Base-by-base conservation (phyloP, 768 basidiomycete genomes). In the Calocybe cyanea region DNA sequence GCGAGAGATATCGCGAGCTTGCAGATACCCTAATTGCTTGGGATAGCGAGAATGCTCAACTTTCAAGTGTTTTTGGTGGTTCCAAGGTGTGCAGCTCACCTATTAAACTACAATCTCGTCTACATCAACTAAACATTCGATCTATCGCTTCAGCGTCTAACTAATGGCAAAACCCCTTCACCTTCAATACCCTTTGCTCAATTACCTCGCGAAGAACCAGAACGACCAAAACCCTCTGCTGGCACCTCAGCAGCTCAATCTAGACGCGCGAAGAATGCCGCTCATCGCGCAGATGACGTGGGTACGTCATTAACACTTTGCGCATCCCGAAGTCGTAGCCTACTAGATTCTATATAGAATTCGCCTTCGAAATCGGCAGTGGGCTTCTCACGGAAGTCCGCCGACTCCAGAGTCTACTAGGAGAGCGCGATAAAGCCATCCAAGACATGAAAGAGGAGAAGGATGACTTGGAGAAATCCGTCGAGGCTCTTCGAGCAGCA, bases 321-420 rank as follows among this genome's bases (percentile, higher is more conserved):
- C 35, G 45, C 52, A 39, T 48, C 51, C 56, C 50, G 39, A 13
- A 7, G n/a, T 43, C 50, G 42, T 50, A 48, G 43, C 45, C 41
- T 39, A 53, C 48, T 25, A n/a, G 33, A n/a, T 24, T 19, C 44
- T 52, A 55, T 58, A 60, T 69, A 88, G 95, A 96, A 71, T 97
- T 98, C 56, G 95, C 95, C 32, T 94, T 96, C 57, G 95, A 98
- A 71, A 98, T 98, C 46, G 94, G 95, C 6, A 93, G 90, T 52
- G 87, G 87, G 10, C 72, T 97, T 40, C 73, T 97, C 23, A 87
- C 87, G 7, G 95, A 98, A 68, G 92, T 97, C 37, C 76, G 94
- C 36, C 77, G 95, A 33, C 73, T 98, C 32, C 95, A 98, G 60
- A 86, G 85, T 47, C 75, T 98, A 48, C 79, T 97, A 33, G 87